phyloP scores from a whole-genome alignment of 2,329 filamentous ascomycete species.

The Colletotrichum paranaense region DNA sequence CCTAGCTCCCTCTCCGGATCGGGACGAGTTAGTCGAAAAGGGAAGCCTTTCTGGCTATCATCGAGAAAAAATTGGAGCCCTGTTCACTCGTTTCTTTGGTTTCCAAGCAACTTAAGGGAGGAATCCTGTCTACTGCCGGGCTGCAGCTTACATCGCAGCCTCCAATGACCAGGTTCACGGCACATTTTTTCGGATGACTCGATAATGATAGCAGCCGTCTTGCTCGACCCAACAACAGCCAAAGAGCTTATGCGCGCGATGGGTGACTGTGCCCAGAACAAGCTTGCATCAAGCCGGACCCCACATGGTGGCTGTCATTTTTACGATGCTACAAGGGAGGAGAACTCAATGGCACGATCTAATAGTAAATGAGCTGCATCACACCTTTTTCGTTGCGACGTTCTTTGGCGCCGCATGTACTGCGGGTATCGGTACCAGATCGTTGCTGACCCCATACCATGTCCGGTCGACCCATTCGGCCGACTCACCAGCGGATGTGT shows the following conservation, averaged over 20 bases:
- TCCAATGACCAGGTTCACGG: not conserved
- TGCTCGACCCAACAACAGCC: not conserved
- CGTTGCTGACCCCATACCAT: not conserved
- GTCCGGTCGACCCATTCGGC: not conserved
- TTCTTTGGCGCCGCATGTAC: not conserved
- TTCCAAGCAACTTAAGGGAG: not conserved
- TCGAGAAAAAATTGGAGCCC: not conserved
- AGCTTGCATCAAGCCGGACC: not conserved
- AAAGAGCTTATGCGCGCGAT: not conserved
- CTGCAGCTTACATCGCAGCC: not conserved
- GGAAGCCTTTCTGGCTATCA: not conserved
- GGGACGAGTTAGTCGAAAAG: not conserved
- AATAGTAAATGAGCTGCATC: not conserved
- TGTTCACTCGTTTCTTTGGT: not conserved
- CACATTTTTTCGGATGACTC: not conserved
- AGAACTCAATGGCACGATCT: not conserved
- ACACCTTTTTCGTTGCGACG: not conserved
- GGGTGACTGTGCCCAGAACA: not conserved
- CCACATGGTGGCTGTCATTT: not conserved
- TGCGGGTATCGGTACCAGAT: not conserved
- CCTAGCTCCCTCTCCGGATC: not conserved
- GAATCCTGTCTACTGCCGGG: not conserved
- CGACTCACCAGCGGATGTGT: not conserved
- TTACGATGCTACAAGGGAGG: not conserved
- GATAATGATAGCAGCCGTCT: not conserved